phyloP scores from a whole-genome alignment of 2,329 filamentous ascomycete species.

The Cadophora malorum region DNA sequence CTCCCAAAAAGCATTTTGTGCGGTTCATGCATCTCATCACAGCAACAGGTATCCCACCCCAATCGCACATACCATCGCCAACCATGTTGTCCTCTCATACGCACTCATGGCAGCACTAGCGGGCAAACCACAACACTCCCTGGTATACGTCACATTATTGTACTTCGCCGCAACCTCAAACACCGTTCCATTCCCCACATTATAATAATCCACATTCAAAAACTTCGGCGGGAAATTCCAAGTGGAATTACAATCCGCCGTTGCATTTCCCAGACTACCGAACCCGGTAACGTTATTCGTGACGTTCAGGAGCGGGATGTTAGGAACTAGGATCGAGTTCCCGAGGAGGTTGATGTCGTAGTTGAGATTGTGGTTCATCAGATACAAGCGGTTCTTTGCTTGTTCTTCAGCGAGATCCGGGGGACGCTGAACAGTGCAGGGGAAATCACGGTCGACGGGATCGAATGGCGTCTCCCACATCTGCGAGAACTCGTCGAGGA shows the following conservation, averaged over 20 bases:
- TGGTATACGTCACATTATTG: constrained; percentile 75
- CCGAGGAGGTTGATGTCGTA: constrained; percentile 73
- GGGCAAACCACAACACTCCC: constrained; percentile 61
- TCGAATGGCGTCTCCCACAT: constrained; percentile 89
- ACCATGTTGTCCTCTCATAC: constrained; percentile 25
- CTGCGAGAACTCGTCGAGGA: constrained; percentile 86
- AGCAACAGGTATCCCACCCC: constrained; percentile 24
- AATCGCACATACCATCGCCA: constrained; percentile 25
- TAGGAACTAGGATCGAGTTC: constrained; percentile 71
- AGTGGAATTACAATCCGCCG: constrained; percentile 62
- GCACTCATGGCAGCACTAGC: constrained; percentile 38
- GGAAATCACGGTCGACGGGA: constrained; percentile 65
- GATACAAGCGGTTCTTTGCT: constrained; percentile 70
- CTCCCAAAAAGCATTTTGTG: constrained; percentile 1
- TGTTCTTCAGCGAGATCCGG: constrained; percentile 63
- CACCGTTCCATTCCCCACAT: constrained; percentile 70
- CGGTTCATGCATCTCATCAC: constrained; percentile 1
- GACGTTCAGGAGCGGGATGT: constrained; percentile 70
- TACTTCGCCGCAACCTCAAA: constrained; percentile 74
- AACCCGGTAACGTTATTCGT: constrained; percentile 72
- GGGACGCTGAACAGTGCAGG: constrained; percentile 80
- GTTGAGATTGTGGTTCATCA: constrained; percentile 93
- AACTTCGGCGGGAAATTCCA: constrained; percentile 79
- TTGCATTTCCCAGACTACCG: constrained; percentile 70
- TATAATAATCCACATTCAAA: constrained; percentile 86